These are phyloP conservation scores for Solanum hybrid DNA, from an alignment of 305 asterid genomes.

Conservation along the genomic window DNA sequence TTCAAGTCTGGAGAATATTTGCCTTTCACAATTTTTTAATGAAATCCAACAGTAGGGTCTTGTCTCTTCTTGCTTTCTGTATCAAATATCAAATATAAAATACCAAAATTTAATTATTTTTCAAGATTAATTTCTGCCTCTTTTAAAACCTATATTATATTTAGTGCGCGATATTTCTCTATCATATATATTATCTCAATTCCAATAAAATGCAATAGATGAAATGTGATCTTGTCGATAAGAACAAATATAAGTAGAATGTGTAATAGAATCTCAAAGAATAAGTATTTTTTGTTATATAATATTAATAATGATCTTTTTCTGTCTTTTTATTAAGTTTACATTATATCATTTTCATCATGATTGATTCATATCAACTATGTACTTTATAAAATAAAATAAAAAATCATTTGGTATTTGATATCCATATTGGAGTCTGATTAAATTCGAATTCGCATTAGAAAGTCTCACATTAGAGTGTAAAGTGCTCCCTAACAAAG, in stretches of 20 bases:
- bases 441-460: background rate
- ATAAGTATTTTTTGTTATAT: background rate
- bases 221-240: background rate
- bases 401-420: no score
- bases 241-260: background rate
- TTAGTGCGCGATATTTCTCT: background rate
- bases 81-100: slow-evolving; percentile 5
- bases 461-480: no score
- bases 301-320: background rate
- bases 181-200: background rate
- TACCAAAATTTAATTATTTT: background rate
- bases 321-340: background rate
- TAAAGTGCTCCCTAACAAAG: background rate
- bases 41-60: slow-evolving; percentile 33
- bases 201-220: background rate
- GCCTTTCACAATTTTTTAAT: slow-evolving; percentile 24
- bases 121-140: background rate
- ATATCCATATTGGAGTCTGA: background rate
- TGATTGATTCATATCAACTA: background rate
- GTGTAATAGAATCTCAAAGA: background rate
- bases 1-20: slow-evolving; percentile 38
- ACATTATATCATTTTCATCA: background rate
- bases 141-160: background rate
- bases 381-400: no score
- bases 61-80: slow-evolving; percentile 19